These are phyloP conservation scores for Fusarium siculi DNA, from an alignment of 2,329 filamentous ascomycete species.

Conservation along the genomic window DNA sequence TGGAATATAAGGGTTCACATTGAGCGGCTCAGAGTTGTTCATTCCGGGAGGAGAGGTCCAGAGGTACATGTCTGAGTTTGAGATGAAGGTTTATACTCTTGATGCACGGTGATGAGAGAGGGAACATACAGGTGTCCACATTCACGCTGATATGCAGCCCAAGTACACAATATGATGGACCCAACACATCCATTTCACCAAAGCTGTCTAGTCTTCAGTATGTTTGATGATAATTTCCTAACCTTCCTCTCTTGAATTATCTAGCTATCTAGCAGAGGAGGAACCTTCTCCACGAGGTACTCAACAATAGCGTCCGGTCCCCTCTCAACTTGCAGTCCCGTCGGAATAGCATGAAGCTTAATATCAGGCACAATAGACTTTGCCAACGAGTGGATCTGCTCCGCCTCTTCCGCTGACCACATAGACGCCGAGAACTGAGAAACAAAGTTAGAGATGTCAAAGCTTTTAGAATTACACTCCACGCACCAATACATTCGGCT, in stretches of 20 bases:
- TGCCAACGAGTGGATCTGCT: constrained; percentile 12
- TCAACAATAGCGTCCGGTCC: constrained; percentile 16
- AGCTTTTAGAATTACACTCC: fast-evolving
- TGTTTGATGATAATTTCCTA: background rate
- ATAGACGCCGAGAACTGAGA: constrained; percentile 13
- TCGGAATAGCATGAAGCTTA: constrained; percentile 9
- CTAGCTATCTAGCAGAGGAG: constrained; percentile 10
- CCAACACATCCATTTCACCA: fast-evolving
- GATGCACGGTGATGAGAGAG: background rate
- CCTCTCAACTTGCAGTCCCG: constrained; percentile 7
- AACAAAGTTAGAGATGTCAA: fast-evolving
- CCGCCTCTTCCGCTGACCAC: constrained; percentile 6
- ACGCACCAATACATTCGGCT: constrained; percentile 2
- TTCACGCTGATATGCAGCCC: background rate
- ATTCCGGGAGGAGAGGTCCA: fast-evolving
- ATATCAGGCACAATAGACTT: constrained; percentile 17
- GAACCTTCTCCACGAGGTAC: constrained; percentile 14
- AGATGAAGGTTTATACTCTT: fast-evolving
- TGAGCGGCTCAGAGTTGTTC: fast-evolving
- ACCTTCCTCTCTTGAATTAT: fast-evolving
- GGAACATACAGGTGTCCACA: too few relatives aligned
- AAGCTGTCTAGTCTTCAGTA: too few relatives aligned
- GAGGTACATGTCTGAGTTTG: too few relatives aligned
- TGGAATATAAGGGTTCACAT: background rate
- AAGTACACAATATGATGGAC: fast-evolving